phyloP scores from a whole-genome alignment of 163 green algal genomes.

The Chlorella variabilis region DNA sequence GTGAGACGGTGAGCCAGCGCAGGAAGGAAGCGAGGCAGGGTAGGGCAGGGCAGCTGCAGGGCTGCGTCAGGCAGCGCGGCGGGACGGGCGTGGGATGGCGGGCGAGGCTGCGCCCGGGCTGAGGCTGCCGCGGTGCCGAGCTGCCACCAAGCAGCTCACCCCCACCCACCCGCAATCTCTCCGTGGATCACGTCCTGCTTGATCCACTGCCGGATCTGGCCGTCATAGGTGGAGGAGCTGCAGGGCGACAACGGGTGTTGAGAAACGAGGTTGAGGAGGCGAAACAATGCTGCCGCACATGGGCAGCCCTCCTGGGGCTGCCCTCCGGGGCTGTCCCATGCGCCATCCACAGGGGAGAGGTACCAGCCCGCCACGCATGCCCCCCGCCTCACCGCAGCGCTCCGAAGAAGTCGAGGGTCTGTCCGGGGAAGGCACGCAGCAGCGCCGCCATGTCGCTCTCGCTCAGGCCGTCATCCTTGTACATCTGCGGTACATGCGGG shows the following conservation, averaged over 20 bases:
- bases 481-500: conserved; percentile 36
- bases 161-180: conserved; percentile 22
- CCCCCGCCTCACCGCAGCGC: conserved; percentile 51
- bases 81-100: too few species aligned
- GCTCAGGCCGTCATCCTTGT: conserved; percentile 61
- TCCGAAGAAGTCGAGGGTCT: conserved; percentile 71
- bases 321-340: too few species aligned
- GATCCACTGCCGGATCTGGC: conserved; percentile 51
- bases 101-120: too few species aligned
- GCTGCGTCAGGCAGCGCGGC: too few species aligned
- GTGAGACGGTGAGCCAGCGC: too few species aligned
- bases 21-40: too few species aligned
- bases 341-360: too few species aligned
- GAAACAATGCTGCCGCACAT: neutral
- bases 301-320: too few species aligned
- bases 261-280: neutral
- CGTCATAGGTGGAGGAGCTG: conserved; percentile 48
- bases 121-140: too few species aligned
- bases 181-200: conserved; percentile 48
- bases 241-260: neutral
- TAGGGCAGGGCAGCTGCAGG: too few species aligned
- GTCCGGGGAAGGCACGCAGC: conserved; percentile 60
- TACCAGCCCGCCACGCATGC: too few species aligned
- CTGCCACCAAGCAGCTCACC: too few species aligned
- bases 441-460: conserved; percentile 65